These are phyloP conservation scores for Bromus sterilis DNA, from an alignment of 176 grass and related monocot genomes.

Conservation along the genomic window DNA sequence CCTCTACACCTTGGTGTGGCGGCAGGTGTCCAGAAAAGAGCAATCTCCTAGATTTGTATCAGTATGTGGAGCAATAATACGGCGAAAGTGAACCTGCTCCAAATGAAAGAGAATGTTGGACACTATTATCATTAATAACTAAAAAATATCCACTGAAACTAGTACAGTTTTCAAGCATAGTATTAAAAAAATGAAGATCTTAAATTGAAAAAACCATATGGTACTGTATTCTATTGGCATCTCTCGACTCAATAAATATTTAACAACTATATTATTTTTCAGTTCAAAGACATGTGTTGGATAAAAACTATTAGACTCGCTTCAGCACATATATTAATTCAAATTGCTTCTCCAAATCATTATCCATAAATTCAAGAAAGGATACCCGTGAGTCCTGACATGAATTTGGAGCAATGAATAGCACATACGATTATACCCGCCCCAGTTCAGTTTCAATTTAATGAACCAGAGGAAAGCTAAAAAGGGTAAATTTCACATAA, in stretches of 20 bases:
- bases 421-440: not conserved
- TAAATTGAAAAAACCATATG: not conserved
- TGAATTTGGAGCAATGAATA: not conserved
- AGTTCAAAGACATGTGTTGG: not conserved
- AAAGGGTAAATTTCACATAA: not conserved
- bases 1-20: slow-evolving; percentile 85
- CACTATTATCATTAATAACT: not conserved
- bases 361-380: not conserved
- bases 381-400: not conserved
- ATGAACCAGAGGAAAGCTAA: not conserved
- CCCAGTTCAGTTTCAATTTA: not conserved
- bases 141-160: not conserved
- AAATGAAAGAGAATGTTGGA: slow-evolving; percentile 16
- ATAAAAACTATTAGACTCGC: not conserved
- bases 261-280: not conserved
- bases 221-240: not conserved
- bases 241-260: not conserved
- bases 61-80: slow-evolving; percentile 97
- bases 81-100: slow-evolving; percentile 91
- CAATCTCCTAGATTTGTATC: slow-evolving; percentile 99
- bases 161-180: slow-evolving; percentile 1
- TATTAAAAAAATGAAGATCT: not conserved
- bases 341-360: not conserved
- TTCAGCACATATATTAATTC: not conserved
- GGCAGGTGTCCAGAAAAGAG: slow-evolving; percentile 96